Evolutionary conservation across 352 stramenopile genomes (phyloP).

Genomic region (Blastocystis sp.): DNA sequence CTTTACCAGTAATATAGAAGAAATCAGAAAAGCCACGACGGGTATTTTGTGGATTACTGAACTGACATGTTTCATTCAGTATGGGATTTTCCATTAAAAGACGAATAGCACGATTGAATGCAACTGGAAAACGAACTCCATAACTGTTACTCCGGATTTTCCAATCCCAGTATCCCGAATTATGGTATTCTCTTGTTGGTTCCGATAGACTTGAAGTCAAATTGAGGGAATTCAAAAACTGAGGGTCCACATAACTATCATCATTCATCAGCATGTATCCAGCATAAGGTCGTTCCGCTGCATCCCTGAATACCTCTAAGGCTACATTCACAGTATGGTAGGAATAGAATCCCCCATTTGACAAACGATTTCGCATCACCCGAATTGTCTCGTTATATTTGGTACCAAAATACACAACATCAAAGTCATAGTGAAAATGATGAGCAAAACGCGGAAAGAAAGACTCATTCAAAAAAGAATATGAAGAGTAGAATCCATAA

Average conservation of each 20-base stretch:
- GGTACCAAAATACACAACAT: background rate
- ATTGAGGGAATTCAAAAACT: background rate
- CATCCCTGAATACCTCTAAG: background rate
- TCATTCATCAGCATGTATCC: slow-evolving; percentile 5
- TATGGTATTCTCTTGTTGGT: background rate
- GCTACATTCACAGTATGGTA: slow-evolving; percentile 1
- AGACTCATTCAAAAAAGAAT: background rate
- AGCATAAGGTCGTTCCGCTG: background rate
- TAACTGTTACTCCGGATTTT: background rate
- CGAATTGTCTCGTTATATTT: background rate
- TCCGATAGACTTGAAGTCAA: background rate
- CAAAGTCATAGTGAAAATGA: slow-evolving; percentile 13
- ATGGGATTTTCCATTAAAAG: background rate
- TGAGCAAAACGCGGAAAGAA: background rate
- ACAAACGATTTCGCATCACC: background rate
- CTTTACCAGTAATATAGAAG: background rate
- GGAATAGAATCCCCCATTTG: background rate
- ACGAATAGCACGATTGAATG: background rate
- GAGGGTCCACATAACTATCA: slow-evolving; percentile 10
- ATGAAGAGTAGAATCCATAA: background rate
- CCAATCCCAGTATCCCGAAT: background rate
- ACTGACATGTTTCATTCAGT: background rate
- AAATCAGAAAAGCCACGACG: background rate
- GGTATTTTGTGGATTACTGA: background rate
- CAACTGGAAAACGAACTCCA: background rate